A percentile compares a stretch with the other conserved stretches of the same genome.
Evolutionary conservation across 2,329 filamentous ascomycete genomes (phyloP).

Genomic region (Cadophora sp.): DNA sequence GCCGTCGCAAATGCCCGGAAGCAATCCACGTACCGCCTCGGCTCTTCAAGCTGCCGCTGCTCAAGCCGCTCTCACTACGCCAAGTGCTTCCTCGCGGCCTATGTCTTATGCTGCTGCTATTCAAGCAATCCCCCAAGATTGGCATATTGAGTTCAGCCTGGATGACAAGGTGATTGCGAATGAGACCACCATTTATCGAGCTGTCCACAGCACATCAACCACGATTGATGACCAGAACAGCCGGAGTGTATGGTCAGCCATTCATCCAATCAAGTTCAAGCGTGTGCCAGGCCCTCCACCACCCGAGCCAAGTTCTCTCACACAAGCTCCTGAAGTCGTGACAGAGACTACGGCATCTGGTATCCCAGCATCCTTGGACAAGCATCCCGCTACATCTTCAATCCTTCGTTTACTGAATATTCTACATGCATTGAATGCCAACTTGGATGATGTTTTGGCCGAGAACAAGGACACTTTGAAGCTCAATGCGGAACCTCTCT

Average conservation of each 20-base stretch:
- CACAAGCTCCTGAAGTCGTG: slow-evolving; percentile 55
- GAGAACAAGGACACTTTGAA: slow-evolving; percentile 75
- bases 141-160: slow-evolving; percentile 96
- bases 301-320: slow-evolving; percentile 70
- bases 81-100: slow-evolving; percentile 63
- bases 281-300: slow-evolving; percentile 81
- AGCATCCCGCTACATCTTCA: slow-evolving; percentile 82
- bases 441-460: slow-evolving; percentile 87
- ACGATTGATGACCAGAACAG: slow-evolving; percentile 69
- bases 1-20: slow-evolving; percentile 67
- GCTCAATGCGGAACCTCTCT: slow-evolving; percentile 80
- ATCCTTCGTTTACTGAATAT: slow-evolving; percentile 90
- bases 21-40: slow-evolving; percentile 50
- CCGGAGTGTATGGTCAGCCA: slow-evolving; percentile 86
- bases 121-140: slow-evolving; percentile 83
- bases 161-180: slow-evolving; percentile 84
- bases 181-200: slow-evolving; percentile 95
- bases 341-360: slow-evolving; percentile 62
- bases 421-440: slow-evolving; percentile 89
- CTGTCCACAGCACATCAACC: slow-evolving; percentile 71
- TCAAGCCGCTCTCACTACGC: slow-evolving; percentile 47
- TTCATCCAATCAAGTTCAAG: slow-evolving; percentile 92
- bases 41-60: slow-evolving; percentile 47
- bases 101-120: slow-evolving; percentile 87
- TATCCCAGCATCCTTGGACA: slow-evolving; percentile 80